phyloP scores from a whole-genome alignment of 306 rosid species.

The Cicer cuneatum region DNA sequence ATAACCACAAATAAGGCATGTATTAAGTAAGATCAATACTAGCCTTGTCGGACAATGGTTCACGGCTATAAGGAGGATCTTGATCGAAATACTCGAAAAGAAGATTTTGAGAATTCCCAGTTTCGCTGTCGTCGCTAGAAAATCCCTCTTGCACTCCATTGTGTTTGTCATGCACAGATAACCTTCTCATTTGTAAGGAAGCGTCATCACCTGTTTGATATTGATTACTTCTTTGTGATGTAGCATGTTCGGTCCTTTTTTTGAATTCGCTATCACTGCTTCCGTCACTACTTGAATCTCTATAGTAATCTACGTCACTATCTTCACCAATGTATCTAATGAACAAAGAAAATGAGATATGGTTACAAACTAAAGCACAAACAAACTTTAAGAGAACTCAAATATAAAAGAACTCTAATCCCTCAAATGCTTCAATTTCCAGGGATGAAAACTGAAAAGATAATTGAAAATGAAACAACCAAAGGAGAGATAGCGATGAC shows the following conservation, averaged over 20 bases:
- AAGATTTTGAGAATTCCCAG: conserved; percentile 57
- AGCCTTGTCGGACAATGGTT: conserved; percentile 84
- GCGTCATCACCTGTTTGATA: conserved; percentile 47
- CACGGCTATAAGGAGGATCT: conserved; percentile 81
- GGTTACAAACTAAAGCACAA: conserved; percentile 24
- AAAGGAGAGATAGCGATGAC: not conserved
- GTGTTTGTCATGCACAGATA: conserved; percentile 56
- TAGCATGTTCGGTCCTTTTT: conserved; percentile 46
- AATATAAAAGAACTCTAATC: no score
- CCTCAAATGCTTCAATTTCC: no score
- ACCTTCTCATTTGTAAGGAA: conserved; percentile 48
- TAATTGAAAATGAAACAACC: no score
- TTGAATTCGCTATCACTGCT: conserved; percentile 77
- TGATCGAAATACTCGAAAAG: conserved; percentile 82
- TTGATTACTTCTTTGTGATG: conserved; percentile 48
- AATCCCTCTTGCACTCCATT: conserved; percentile 55
- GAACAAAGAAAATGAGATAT: conserved; percentile 36
- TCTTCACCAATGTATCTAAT: conserved; percentile 67
- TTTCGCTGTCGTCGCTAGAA: conserved; percentile 79
- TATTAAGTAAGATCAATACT: conserved; percentile 43
- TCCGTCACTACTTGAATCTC: conserved; percentile 85
- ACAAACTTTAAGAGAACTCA: no score
- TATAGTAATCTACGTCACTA: conserved; percentile 62
- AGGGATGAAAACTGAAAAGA: no score
- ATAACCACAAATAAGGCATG: conserved; percentile 30